Evolutionary conservation across 352 stramenopile genomes (phyloP).

Genomic region (Globisporangium canariense): DNA sequence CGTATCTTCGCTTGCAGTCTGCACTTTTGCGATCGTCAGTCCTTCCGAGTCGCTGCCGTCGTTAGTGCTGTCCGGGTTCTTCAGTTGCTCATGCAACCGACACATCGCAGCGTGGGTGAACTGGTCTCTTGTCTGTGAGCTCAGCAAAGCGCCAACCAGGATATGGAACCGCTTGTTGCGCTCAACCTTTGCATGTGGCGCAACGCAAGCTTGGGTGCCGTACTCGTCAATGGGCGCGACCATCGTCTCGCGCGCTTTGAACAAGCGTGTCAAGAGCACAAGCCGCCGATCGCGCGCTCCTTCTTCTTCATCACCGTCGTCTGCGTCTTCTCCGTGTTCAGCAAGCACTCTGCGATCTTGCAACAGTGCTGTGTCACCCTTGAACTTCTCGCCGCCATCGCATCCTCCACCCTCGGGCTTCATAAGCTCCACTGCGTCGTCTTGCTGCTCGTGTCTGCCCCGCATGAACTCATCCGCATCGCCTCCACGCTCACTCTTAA

Average conservation of each 20-base stretch:
- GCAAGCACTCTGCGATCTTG: background rate
- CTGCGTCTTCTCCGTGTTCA: background rate
- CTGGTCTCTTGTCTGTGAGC: constrained; percentile 68
- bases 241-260: constrained; percentile 31
- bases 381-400: background rate
- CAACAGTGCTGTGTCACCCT: background rate
- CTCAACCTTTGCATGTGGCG: background rate
- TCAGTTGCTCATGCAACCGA: constrained; percentile 38
- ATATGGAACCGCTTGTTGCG: constrained; percentile 53
- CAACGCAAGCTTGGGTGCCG: constrained; percentile 64
- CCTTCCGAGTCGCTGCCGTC: constrained; percentile 26
- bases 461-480: background rate
- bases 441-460: constrained; percentile 1
- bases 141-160: constrained; percentile 58
- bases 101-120: constrained; percentile 73
- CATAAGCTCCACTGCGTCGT: background rate
- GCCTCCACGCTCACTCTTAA: background rate
- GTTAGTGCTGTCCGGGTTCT: background rate
- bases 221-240: constrained; percentile 59
- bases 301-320: constrained; percentile 1
- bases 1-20: constrained; percentile 22
- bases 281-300: constrained; percentile 23
- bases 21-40: constrained; percentile 47
- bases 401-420: background rate
- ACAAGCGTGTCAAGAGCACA: constrained; percentile 34